phyloP scores from a whole-genome alignment of 805 yeast genomes.

The Cyberlindnera amylophila region DNA sequence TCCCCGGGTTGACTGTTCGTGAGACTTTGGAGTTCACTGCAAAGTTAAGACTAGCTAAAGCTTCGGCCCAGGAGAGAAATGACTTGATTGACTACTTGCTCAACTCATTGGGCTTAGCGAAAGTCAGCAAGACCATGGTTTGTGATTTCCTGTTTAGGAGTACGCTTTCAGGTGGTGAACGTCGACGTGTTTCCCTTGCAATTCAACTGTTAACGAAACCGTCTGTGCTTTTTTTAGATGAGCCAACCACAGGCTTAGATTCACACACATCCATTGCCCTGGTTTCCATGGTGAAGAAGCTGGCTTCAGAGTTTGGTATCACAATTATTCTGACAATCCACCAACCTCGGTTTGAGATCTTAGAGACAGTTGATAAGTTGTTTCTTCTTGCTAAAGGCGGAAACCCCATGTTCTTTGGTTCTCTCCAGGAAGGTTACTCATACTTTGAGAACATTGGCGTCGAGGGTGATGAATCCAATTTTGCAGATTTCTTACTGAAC shows the following conservation, averaged over 20 bases:
- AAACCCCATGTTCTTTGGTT: slow-evolving; percentile 38
- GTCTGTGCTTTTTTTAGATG: slow-evolving; percentile 72
- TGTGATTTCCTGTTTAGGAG: slow-evolving; percentile 37
- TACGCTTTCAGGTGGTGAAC: slow-evolving; percentile 78
- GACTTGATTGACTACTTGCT: slow-evolving; percentile 57
- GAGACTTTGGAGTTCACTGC: slow-evolving; percentile 73
- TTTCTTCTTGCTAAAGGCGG: slow-evolving; percentile 69
- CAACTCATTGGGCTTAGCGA: slow-evolving; percentile 60
- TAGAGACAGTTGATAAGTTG: slow-evolving; percentile 61
- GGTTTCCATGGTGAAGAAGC: slow-evolving; percentile 54
- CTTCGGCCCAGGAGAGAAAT: slow-evolving; percentile 40
- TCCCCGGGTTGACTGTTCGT: slow-evolving; percentile 66
- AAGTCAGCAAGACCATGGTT: slow-evolving; percentile 56
- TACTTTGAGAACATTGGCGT: slow-evolving; percentile 50
- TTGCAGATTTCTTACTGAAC: slow-evolving; percentile 60
- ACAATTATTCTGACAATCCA: slow-evolving; percentile 76
- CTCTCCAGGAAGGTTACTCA: slow-evolving; percentile 42
- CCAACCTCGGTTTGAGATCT: slow-evolving; percentile 79
- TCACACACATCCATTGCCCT: slow-evolving; percentile 69
- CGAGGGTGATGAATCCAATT: slow-evolving; percentile 37
- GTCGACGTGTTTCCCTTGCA: slow-evolving; percentile 71
- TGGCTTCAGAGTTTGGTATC: slow-evolving; percentile 55
- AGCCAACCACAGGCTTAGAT: slow-evolving; percentile 86
- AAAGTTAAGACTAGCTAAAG: slow-evolving; percentile 55
- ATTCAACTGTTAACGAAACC: slow-evolving; percentile 76